These are phyloP conservation scores for Nelumbo lutea DNA, from an alignment of 164 flowering plant species.

Conservation along the genomic window DNA sequence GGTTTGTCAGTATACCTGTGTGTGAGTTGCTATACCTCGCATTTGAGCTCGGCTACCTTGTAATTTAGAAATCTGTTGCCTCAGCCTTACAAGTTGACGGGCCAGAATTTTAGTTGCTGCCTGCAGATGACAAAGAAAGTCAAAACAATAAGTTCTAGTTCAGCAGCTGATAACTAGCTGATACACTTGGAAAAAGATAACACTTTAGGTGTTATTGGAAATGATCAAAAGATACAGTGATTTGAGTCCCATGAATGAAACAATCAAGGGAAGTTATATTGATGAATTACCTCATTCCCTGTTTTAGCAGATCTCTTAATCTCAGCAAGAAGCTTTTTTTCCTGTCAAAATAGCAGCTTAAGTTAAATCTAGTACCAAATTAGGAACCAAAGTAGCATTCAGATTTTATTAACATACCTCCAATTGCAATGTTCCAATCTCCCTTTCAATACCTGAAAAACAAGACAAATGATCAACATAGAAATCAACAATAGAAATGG, in stretches of 20 bases:
- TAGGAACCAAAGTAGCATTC: background rate
- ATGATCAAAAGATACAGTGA: background rate
- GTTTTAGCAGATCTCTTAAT: constrained; percentile 92
- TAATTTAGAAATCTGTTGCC: constrained; percentile 84
- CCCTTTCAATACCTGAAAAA: constrained; percentile 79
- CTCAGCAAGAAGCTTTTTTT: constrained; percentile 89
- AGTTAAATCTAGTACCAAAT: constrained; percentile 3
- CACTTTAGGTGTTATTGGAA: background rate
- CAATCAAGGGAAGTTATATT: background rate
- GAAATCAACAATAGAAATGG: background rate
- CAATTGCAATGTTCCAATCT: constrained; percentile 65
- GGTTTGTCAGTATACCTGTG: constrained; percentile 49
- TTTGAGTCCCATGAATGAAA: background rate
- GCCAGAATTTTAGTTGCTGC: constrained; percentile 86
- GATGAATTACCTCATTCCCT: constrained; percentile 72
- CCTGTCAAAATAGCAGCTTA: constrained; percentile 40
- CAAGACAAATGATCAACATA: constrained; percentile 5
- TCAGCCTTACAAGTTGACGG: constrained; percentile 81
- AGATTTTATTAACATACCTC: constrained; percentile 48
- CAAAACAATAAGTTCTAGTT: no score
- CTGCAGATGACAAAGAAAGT: constrained; percentile 31
- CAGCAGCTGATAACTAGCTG: no score
- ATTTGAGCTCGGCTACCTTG: constrained; percentile 95
- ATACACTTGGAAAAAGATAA: background rate
- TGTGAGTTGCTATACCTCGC: constrained; percentile 88